These are phyloP conservation scores for Fusarium aywerte DNA, from an alignment of 2,329 filamentous ascomycete genomes.

Conservation along the genomic window DNA sequence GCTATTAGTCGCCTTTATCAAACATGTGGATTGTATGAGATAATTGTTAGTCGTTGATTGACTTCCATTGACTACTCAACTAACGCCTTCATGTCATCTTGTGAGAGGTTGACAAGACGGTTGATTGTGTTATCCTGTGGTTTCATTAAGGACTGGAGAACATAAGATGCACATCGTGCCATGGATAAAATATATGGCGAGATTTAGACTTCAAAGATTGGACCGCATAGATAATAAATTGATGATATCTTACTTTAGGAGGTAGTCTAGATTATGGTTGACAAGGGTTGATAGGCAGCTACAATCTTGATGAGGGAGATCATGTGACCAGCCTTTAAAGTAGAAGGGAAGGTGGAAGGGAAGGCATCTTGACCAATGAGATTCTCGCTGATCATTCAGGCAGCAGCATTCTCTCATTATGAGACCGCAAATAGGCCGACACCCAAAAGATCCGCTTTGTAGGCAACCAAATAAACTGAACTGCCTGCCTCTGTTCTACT, in stretches of 20 bases:
- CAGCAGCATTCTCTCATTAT: constrained; percentile 43
- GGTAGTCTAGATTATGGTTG: background rate
- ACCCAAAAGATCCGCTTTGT: constrained; percentile 45
- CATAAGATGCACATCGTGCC: background rate
- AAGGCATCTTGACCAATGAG: constrained; percentile 24
- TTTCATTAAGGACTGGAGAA: background rate
- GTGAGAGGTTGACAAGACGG: no score
- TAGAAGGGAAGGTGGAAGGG: no score
- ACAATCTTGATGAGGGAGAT: constrained; percentile 8
- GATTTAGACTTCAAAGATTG: background rate
- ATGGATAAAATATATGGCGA: background rate
- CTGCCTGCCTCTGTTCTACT: no score
- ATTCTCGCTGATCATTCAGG: constrained; percentile 35
- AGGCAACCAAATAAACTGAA: constrained; percentile 47
- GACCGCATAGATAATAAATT: constrained; percentile 3
- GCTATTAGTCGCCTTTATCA: no score
- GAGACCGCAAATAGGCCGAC: constrained; percentile 45
- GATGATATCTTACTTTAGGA: background rate
- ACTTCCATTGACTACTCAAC: no score
- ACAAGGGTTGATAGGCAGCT: constrained; percentile 30
- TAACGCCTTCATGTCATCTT: no score
- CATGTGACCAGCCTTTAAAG: background rate
- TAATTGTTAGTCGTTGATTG: no score
- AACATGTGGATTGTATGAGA: no score
- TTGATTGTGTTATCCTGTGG: no score